Base-by-base conservation (phyloP, 805 yeast genomes). In the Tetrapisispora namnaoensis region DNA sequence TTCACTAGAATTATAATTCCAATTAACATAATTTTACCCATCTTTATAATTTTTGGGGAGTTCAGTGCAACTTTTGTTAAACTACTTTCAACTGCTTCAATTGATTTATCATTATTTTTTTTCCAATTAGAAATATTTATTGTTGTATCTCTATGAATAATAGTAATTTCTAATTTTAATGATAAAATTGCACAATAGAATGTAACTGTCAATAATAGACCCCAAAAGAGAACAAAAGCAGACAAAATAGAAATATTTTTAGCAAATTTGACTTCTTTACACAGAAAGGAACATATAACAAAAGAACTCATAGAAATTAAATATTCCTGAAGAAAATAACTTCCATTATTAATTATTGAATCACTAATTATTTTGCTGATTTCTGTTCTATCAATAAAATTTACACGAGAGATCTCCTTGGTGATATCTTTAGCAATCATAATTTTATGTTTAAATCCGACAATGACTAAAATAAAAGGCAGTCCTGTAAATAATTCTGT, bases 391-490 rank as follows among this genome's bases (percentile, higher is more conserved):
- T 58, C 60, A 32, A 72, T 62, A 14, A 68, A 55, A 27, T 66
- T 68, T 45, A 63, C 55, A 49, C 53, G 56, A 56, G 62, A 53
- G 60, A 58, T 60, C 44, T 64, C 61, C 34, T 68, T 65, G 57
- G 78, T 61, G 21, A 83, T 81, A 42, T 78, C 75, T 21, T 76
- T 69, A 0, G 96, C 83, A 54, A 89, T 74, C 14, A 79, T 72
- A 18, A 87, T 77, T 60, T 90, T 88, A 64, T 86, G 85, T 62
- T 87, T 89, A 68, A 91, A 91, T 1, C 98, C 99, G 60, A 91
- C 79, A 5, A 88, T 82, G 18, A 95, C 88, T 22, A 91, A 95
- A 61, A 91, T 75, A 67, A 91, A 91, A 20, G 99, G 99, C 42
- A 91, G 69, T 32, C 97, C 97, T 69, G 91, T 96, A 51, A 89